Conservation (phyloP, 352 stramenopile species). For the Aphanomyces astaci region DNA sequence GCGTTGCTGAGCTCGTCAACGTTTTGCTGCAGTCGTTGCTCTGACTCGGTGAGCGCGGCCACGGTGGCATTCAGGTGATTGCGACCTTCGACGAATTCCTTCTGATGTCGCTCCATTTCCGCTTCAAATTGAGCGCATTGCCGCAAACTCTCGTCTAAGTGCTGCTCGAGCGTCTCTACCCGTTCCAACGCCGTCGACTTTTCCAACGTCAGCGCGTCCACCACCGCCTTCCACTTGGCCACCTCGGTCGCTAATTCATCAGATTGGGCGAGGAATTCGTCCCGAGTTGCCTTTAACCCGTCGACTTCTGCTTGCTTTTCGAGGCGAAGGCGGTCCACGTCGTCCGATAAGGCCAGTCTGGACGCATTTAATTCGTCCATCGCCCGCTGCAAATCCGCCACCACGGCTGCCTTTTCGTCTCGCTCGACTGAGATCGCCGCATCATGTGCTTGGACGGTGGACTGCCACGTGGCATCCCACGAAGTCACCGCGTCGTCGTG, state of each 20-base stretch:
- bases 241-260: not conserved
- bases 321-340: not conserved
- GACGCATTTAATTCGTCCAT: not conserved
- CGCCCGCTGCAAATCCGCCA: not conserved
- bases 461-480: slow-evolving; percentile 22
- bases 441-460: no score
- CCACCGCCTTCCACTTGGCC: not conserved
- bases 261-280: not conserved
- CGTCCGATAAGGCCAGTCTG: not conserved
- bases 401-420: slow-evolving; percentile 29
- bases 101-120: not conserved
- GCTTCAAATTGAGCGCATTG: not conserved
- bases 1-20: not conserved
- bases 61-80: not conserved
- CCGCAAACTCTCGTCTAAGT: not conserved
- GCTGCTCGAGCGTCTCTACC: not conserved
- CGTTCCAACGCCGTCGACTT: not conserved
- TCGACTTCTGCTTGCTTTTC: not conserved
- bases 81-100: not conserved
- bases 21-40: not conserved
- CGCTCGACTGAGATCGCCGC: no score
- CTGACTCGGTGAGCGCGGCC: not conserved
- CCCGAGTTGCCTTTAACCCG: not conserved
- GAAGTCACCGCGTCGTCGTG: slow-evolving; percentile 10
- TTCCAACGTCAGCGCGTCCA: not conserved